Evolutionary conservation across 228 moss, liverwort and hornwort genomes (phyloP), one percentile per base, ranked within the genome.

Genomic region (Sphagnum fallax): DNA sequence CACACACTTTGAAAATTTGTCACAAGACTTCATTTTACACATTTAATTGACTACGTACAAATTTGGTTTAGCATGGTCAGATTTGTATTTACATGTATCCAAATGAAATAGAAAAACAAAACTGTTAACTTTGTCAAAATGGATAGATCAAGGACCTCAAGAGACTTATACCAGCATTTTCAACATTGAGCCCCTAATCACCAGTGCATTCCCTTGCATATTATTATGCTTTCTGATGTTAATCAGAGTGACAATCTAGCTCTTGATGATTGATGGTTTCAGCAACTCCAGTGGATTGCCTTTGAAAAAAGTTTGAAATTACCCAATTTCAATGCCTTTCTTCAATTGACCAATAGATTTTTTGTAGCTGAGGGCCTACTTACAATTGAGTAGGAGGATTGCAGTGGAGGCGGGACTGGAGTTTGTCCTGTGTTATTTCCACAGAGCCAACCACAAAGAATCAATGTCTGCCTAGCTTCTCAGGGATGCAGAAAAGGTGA

Each of bases 321-420:
- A 58, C 10, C 10, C 14, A 14, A 9, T 10, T 14, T 58, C 58
- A 58, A 58, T 9, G 10, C 10, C 10, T 4, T 9, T 58, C 66
- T 15, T 14, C n/a, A 4, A 66, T 52, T 14, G 48, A 14, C 6
- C 64, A 64, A 14, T 66, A n/a, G 15, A 6, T 8, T 16, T 15
- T 10, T n/a, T 12, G 0, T 51, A 5, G 14, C 6, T 6, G 50
- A 7, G 7, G 0, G 0, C 14, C 0, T 9, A 64, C 63, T 70
- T 55, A 82, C 86, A 0, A 0, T 52, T 71, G 47, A 6, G 5
- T 71, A 82, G 4, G 86, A 86, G 6, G 63, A 72, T 5, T 82
- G 61, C 57, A 86, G 2, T n/a, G 77, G 75, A n/a, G 75, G 73
- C 50, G 86, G 75, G 71, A 80, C 71, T 0, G 55, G 12, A 5